These are phyloP conservation scores for Brettanomyces bruxellensis DNA, from an alignment of 805 yeast species.

Conservation along the genomic window DNA sequence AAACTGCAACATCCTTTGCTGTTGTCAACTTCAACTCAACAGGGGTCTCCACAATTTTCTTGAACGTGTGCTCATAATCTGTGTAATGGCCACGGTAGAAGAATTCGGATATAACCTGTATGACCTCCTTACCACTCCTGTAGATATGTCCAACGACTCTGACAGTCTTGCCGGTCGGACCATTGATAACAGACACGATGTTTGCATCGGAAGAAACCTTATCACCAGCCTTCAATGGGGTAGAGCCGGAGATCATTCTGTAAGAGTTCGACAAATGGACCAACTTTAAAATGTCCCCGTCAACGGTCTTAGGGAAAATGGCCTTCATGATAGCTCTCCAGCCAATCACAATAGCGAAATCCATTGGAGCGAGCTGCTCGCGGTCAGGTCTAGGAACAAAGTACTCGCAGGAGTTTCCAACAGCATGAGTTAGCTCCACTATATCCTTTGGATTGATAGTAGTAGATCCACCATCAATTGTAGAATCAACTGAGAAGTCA, in stretches of 20 bases:
- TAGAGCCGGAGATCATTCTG: conserved; percentile 85
- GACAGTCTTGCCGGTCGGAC: conserved; percentile 89
- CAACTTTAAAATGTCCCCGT: conserved; percentile 89
- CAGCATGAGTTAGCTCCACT: conserved; percentile 91
- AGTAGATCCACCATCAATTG: conserved; percentile 61
- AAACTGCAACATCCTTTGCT: conserved; percentile 85
- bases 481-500: conserved; percentile 60
- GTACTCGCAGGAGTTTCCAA: conserved; percentile 95
- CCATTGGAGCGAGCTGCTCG: conserved; percentile 92
- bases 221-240: conserved; percentile 84
- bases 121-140: conserved; percentile 68
- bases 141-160: conserved; percentile 87
- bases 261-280: conserved; percentile 95
- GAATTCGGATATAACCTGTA: conserved; percentile 93
- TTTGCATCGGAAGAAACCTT: conserved; percentile 74
- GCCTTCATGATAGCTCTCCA: conserved; percentile 98
- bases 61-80: conserved; percentile 89
- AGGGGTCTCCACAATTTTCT: conserved; percentile 79
- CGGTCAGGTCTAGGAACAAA: conserved; percentile 84
- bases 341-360: conserved; percentile 95
- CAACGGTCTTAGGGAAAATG: conserved; percentile 93
- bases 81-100: conserved; percentile 88
- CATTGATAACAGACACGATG: conserved; percentile 82
- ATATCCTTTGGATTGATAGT: conserved; percentile 69
- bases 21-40: conserved; percentile 65